Base-by-base conservation (phyloP, 345 rosid species). In the Bruguiera parviflora region DNA sequence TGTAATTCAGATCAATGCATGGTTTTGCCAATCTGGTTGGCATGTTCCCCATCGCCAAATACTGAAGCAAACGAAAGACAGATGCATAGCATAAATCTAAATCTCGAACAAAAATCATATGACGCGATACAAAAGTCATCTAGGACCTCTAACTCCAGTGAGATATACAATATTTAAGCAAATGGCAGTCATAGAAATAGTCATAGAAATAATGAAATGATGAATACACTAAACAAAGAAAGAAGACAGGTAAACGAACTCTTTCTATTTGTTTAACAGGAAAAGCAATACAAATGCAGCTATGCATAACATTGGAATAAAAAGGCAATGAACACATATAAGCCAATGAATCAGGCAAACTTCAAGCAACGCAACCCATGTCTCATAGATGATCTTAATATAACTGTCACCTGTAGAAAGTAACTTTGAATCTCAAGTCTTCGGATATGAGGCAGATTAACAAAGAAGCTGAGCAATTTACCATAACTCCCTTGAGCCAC, bases 381-480 rank as follows among this genome's bases (percentile, higher is more conserved):
- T 43, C 31, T 13, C 1, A 25, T n/a, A 29, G 37, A 63, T 33
- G 27, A 64, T 35, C 52, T 2, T 4, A 63, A 10, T 56, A 22
- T 25, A 62, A 64, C 3, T 16, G 35, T 67, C 78, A 88, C 94
- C 94, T 84, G 86, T 39, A 88, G 62, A 77, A 85, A 86, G 84
- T 82, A 86, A 72, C 82, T 84, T 82, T 88, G 88, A 70, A 88
- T 72, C 79, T 88, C 91, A 19, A 88, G 88, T 75, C 89, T 83
- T 62, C 87, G 83, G 62, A 88, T 77, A 62, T 82, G 87, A 61
- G 94, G 89, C 66, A 88, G 75, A 78, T 85, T 82, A 68, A 65
- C 81, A 74, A 88, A 86, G 81, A 88, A 88, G 60, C 82, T 84
- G 64, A 83, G 77, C 74, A 88, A 57, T 80, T 83, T 88, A 78